Base-by-base conservation (phyloP, 2,329 filamentous ascomycete genomes). In the Proliferodiscus dingleyae region DNA sequence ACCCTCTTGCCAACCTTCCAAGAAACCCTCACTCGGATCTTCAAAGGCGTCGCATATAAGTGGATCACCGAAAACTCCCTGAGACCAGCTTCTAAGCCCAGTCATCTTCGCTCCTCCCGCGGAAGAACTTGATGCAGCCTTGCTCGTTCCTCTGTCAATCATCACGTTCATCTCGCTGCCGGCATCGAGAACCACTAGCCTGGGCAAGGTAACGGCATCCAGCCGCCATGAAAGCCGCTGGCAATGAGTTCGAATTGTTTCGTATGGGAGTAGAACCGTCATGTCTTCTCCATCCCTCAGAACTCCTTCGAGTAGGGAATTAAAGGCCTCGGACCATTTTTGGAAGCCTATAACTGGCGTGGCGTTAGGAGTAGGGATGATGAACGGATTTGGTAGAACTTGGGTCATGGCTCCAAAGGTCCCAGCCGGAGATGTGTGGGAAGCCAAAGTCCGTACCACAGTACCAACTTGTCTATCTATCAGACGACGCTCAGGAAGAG, bases 271-370 rank as follows among this genome's bases (percentile, higher is more conserved):
- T 19, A 73, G 71, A 3, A 84, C 69, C 1, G 71, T 69, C 65
- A 77, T 71, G 51, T 82, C 79, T 58, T 84, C 80, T 1, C 72
- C 77, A 51, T 83, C 81, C 8, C 77, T 67, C 15, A 83, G 60
- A 3, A 78, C 65, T 1, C 69, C 68, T 52, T 83, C 80, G 7
- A 83, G 59, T 44, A 83, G 62, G 3, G 68, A 65, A 30, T 77
- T 71, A 44, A 84, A 84, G 0, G 78, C 76, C 24, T 70, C 65
- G 1, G 70, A 70, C 81, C 80, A 84, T 2, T 69, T 71, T 5
- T 60, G 60, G 2, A 61, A 62, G 32, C 64, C 66, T 41, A 57
- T 36, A n/a, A 41, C 37, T 3, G 47, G 30, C 29, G 45, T 38
- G 15, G 41, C 22, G 2, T 49, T 40, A 15, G 46, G 21, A 8